Percentiles rank a stretch among this genome's conserved stretches.
phyloP scores from a whole-genome alignment of 148 eudicot species.

The Rhododendron vialii region DNA sequence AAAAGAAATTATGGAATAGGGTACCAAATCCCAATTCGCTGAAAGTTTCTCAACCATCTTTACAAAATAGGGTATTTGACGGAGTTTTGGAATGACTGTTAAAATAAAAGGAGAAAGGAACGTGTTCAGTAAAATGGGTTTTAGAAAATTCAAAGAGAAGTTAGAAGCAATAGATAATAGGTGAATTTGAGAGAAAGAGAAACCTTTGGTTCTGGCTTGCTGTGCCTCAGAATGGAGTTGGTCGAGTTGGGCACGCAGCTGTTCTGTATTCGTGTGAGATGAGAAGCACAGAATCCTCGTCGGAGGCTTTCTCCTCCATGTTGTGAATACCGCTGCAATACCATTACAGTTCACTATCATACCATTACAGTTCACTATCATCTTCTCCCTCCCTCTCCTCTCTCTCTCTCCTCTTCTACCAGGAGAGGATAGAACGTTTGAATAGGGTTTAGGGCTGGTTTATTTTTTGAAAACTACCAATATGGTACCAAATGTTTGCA shows the following conservation, averaged over 20 bases:
- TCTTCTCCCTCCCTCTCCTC: not conserved
- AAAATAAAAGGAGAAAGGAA: not conserved
- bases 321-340: not conserved
- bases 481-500: not conserved
- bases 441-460: not conserved
- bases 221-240: slow-evolving; percentile 45
- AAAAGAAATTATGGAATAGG: not conserved
- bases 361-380: slow-evolving; percentile 5
- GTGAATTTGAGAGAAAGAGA: not conserved
- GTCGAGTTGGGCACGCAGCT: slow-evolving; percentile 44
- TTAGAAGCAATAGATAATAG: not conserved
- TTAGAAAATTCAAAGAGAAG: not conserved
- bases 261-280: slow-evolving; percentile 18
- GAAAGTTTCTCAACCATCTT: not conserved
- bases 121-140: not conserved
- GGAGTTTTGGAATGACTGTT: not conserved
- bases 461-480: not conserved
- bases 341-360: slow-evolving; percentile 7
- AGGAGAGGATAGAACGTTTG: not conserved
- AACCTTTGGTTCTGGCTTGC: slow-evolving; percentile 37
- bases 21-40: not conserved
- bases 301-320: not conserved
- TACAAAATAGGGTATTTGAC: not conserved
- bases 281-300: slow-evolving; percentile 18
- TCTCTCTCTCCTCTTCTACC: not conserved